phyloP scores from a whole-genome alignment of 1,284 basidiomycete genomes.

The Trametes versicolor region DNA sequence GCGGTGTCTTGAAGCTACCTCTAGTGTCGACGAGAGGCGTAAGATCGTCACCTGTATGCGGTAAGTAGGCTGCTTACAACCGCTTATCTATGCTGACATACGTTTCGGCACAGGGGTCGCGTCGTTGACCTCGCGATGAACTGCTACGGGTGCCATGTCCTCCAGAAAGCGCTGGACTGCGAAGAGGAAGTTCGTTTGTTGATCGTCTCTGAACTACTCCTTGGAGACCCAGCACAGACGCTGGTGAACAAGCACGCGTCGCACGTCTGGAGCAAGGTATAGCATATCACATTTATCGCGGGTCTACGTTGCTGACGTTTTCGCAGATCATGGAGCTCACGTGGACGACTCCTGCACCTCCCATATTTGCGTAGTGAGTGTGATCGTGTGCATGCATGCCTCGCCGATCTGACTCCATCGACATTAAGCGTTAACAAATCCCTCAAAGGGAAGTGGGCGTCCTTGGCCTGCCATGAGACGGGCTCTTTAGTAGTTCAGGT shows the following conservation, averaged over 20 bases:
- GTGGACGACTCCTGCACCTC: constrained; percentile 84
- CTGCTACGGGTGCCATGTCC: constrained; percentile 86
- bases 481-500: constrained; percentile 87
- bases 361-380: constrained; percentile 82
- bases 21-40: constrained; percentile 72
- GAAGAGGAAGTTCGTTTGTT: constrained; percentile 83
- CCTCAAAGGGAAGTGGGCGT: constrained; percentile 85
- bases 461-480: constrained; percentile 88
- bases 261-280: constrained; percentile 87
- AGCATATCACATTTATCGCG: constrained; percentile 18
- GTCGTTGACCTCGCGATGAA: constrained; percentile 86
- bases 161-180: constrained; percentile 89
- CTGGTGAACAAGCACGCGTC: constrained; percentile 88
- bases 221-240: constrained; percentile 83
- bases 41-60: constrained; percentile 86
- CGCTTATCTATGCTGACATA: too few relatives aligned
- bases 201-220: constrained; percentile 82
- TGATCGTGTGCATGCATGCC: too few relatives aligned
- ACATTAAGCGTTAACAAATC: constrained; percentile 78
- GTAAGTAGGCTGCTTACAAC: constrained; percentile 47
- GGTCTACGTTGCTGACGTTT: neutral
- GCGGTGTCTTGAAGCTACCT: constrained; percentile 80
- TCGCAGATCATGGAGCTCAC: constrained; percentile 82
- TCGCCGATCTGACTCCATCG: constrained; percentile 5
- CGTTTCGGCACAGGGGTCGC: constrained; percentile 61